Conservation (phyloP, 345 rosid species). For the Citropsis articulata region DNA sequence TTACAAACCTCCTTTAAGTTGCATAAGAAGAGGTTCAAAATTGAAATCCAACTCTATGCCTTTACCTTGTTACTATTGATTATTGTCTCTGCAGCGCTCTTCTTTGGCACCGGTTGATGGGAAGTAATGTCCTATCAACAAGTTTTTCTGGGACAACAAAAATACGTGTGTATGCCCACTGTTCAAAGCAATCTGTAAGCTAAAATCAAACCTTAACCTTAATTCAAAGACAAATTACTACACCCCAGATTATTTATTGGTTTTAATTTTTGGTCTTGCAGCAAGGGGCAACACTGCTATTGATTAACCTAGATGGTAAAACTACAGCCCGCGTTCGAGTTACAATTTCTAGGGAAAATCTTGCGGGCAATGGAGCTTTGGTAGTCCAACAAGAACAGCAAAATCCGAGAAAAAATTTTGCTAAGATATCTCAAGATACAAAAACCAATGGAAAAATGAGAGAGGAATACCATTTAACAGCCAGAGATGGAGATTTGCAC, state of each 20-base stretch:
- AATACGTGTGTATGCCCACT: constrained; percentile 79
- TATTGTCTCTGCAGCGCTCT: constrained; percentile 62
- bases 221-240: neutral
- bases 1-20: neutral
- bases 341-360: constrained; percentile 26
- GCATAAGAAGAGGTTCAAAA: too few relatives aligned
- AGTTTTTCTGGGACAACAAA: constrained; percentile 55
- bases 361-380: constrained; percentile 9
- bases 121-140: constrained; percentile 60
- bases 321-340: constrained; percentile 19
- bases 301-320: constrained; percentile 46
- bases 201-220: neutral
- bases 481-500: constrained; percentile 39
- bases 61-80: neutral
- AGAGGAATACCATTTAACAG: constrained; percentile 50
- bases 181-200: constrained; percentile 74
- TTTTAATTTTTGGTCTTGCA: constrained; percentile 11
- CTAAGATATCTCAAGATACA: constrained; percentile 26
- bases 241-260: neutral
- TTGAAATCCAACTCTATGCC: too few relatives aligned
- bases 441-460: constrained; percentile 9
- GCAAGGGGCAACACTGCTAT: constrained; percentile 46
- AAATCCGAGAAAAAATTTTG: constrained; percentile 19
- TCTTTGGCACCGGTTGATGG: constrained; percentile 87
- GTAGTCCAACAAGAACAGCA: neutral